phyloP scores from a whole-genome alignment of 805 yeast genomes.

The Nakazawaea ernobii region DNA sequence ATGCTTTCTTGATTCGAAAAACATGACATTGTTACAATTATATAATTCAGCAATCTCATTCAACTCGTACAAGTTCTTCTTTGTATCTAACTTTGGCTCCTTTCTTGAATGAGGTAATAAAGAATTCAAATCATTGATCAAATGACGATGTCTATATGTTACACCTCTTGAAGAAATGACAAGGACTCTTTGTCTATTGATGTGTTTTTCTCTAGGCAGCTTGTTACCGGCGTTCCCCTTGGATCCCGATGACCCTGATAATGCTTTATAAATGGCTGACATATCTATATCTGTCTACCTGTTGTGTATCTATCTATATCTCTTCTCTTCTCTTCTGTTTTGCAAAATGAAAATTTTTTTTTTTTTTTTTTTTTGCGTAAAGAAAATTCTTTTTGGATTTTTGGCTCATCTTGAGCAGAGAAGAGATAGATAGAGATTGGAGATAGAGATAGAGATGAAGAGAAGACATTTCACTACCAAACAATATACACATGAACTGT shows the following conservation, averaged over 20 bases:
- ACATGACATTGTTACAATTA: slow-evolving; percentile 92
- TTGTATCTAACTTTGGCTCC: slow-evolving; percentile 93
- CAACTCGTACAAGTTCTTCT: slow-evolving; percentile 79
- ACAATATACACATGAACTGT: slow-evolving; percentile 21
- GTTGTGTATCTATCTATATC: not conserved
- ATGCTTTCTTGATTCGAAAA: slow-evolving; percentile 94
- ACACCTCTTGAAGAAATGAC: slow-evolving; percentile 93
- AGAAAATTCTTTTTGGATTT: not conserved
- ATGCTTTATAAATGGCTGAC: slow-evolving; percentile 71
- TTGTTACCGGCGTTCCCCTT: slow-evolving; percentile 32
- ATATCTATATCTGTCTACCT: slow-evolving; percentile 26
- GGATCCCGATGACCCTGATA: slow-evolving; percentile 26
- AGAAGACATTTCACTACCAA: slow-evolving; percentile 7
- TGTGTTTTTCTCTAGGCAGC: slow-evolving; percentile 44
- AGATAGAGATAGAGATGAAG: slow-evolving; percentile 1
- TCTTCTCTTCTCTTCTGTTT: slow-evolving; percentile 8
- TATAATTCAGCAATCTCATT: slow-evolving; percentile 95
- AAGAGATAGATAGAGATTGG: no score
- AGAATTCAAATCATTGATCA: slow-evolving; percentile 72
- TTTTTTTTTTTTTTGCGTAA: not conserved
- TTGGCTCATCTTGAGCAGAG: not conserved
- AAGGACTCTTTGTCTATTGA: slow-evolving; percentile 83
- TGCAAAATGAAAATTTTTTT: not conserved
- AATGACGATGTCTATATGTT: slow-evolving; percentile 91
- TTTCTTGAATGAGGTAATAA: slow-evolving; percentile 92